Evolutionary conservation across 352 stramenopile species (phyloP), one percentile per base, ranked within the genome.

Genomic region (Peronospora destructor): DNA sequence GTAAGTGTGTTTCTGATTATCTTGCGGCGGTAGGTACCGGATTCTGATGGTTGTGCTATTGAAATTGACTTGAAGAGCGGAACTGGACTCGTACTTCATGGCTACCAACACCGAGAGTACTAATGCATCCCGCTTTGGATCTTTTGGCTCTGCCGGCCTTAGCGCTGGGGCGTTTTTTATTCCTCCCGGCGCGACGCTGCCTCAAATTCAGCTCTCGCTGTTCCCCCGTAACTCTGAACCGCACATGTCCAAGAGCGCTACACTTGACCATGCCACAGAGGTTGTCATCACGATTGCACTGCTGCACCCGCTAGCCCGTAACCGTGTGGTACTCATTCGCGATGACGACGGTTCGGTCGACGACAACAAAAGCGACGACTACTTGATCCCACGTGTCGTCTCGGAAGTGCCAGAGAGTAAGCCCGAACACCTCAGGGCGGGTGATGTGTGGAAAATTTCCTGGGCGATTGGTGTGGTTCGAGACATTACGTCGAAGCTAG

Each of bases 191-290:
- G 55, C 60, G 10, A 86, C 74, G 5, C 23, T 68, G 2, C 82
- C 85, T n/a, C 73, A 95, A 49, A 78, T 95, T 43, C 84, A 96
- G 59, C 61, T 95, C 16, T 96, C 87, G 6, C 68, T 96, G 26
- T 96, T 96, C 42, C 87, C 86, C 4, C 70, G 66, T 7, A 78
- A 89, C 29, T 85, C 67, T 0, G 85, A 95, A 64, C 85, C 85
- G 5, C 78, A 93, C 45, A 69, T 82, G 17, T 69, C 61, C 3
- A 84, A 76, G 16, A 84, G 49, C 19, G 59, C 56, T 10, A 45
- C 47, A 11, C 52, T 85, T 6, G 61, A 81, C 19, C 66, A 83
- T 44, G 61, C 53, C 9, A 51, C 51, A 0, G 62, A 85, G 42
- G 71, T 94, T 21, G 52, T 96, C 1, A 49, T 96, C 21, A 96